Base-by-base conservation (phyloP, 2,329 filamentous ascomycete genomes). In the Arthrobotrys conoides region DNA sequence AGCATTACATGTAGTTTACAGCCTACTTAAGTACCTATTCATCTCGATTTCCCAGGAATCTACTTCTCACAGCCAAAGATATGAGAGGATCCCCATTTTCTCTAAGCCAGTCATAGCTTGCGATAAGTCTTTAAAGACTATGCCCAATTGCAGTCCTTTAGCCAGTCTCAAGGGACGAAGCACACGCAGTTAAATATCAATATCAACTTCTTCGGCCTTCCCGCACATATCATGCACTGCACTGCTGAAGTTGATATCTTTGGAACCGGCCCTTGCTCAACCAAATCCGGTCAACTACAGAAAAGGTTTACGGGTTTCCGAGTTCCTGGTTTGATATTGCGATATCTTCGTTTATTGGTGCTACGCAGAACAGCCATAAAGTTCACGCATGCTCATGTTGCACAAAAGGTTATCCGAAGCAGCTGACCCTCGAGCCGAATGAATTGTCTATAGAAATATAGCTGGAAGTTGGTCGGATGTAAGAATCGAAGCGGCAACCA, bases 321-420 rank as follows among this genome's bases (percentile, higher is more conserved):
- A 24, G 36, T 44, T 44, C 36, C 36, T 61, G 57, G 27, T 44
- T 44, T 27, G 36, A 44, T 44, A 44, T 61, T 36, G 36, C 10
- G 12, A 44, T 44, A 44, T 44, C 57, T 61, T 61, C 5, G 20
- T 61, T 27, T 61, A n/a, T 18, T 44, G 9, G 57, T 30, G 16
- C 51, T 2, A 55, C 51, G 1, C 36, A 44, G 12, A 44, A 12
- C 2, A 24, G 5, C 20, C 5, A 44, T 24, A 27, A 24, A 24
- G 18, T 20, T 22, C 16, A 24, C 36, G 22, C 20, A 38, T n/a
- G 44, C 10, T 44, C 4, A 44, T 22, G 57, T 61, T 61, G 36
- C 20, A 61, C 57, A 10, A 61, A 61, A 44, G 3, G 12, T 14
- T 61, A 44, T 38, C 18, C 27, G 14, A 51, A 16, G 20, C 48